A percentile compares a stretch with the other conserved stretches of the same genome.
Evolutionary conservation across 768 basidiomycete species (phyloP).

Genomic region (Mycena rebaudengoi): DNA sequence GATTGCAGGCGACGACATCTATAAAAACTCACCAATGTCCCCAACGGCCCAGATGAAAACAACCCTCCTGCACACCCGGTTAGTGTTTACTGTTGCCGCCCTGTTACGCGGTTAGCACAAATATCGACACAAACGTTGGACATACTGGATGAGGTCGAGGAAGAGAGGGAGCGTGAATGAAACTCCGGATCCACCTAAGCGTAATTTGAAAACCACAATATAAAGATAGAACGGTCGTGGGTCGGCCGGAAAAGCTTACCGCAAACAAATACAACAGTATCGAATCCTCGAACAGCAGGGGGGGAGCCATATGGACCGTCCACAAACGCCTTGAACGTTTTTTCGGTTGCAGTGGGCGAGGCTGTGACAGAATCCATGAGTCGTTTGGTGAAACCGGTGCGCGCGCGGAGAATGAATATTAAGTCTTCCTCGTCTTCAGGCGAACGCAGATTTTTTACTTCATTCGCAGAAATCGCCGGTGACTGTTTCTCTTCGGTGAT

Average conservation of each 20-base stretch:
- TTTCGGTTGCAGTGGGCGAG: background rate
- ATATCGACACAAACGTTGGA: background rate
- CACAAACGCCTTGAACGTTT: constrained; percentile 14
- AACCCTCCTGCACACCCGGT: constrained; percentile 38
- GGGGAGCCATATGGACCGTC: constrained; percentile 55
- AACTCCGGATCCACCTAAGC: constrained; percentile 58
- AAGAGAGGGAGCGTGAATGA: constrained; percentile 57
- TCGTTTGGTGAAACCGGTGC: constrained; percentile 59
- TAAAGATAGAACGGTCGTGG: too few species aligned
- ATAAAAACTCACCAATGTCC: constrained; percentile 40
- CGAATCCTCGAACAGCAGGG: constrained; percentile 44
- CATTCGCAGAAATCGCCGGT: too few species aligned
- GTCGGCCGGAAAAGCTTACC: too few species aligned
- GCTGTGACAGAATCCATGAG: constrained; percentile 32
- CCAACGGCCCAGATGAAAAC: constrained; percentile 57
- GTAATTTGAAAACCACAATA: background rate
- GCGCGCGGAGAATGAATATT: constrained; percentile 57
- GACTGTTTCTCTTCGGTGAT: too few species aligned
- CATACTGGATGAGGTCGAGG: constrained; percentile 51
- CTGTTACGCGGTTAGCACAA: constrained; percentile 25
- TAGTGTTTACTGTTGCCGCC: constrained; percentile 33
- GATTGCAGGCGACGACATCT: background rate
- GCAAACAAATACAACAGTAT: constrained; percentile 50
- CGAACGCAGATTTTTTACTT: too few species aligned
- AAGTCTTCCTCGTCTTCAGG: too few species aligned